These are phyloP conservation scores for Pichia inconspicua DNA, from an alignment of 1,139 yeast species.

Conservation along the genomic window DNA sequence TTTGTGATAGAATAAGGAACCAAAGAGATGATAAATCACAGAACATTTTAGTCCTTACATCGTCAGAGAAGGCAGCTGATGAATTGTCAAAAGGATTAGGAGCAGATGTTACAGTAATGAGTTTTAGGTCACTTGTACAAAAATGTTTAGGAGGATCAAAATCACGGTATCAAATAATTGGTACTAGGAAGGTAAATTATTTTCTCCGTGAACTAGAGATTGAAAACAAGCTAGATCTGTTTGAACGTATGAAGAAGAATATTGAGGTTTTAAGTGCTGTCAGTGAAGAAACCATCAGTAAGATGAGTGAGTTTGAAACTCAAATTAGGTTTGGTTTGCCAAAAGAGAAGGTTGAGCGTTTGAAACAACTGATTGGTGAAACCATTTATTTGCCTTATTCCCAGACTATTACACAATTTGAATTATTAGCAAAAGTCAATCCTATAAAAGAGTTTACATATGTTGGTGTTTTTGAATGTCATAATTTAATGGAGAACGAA, in stretches of 20 bases:
- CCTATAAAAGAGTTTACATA: background rate
- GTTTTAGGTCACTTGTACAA: conserved; percentile 3
- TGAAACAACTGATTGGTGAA: conserved; percentile 6
- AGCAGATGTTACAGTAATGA: background rate
- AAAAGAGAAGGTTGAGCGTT: background rate
- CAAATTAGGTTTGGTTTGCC: conserved; percentile 6
- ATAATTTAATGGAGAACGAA: conserved; percentile 5
- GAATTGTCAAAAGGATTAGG: background rate
- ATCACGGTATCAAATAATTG: conserved; percentile 3
- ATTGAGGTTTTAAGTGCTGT: background rate
- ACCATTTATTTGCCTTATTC: conserved; percentile 3
- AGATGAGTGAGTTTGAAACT: background rate
- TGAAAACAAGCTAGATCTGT: background rate
- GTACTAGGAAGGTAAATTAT: background rate
- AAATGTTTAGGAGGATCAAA: background rate
- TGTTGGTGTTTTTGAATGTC: conserved; percentile 3
- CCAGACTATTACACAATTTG: conserved; percentile 1
- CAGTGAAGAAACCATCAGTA: background rate
- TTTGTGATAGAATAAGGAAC: background rate
- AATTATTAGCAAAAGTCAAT: background rate
- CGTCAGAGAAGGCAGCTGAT: background rate
- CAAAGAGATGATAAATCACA: background rate
- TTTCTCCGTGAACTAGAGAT: background rate
- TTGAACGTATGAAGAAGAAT: background rate
- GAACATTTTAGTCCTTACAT: background rate